These are phyloP conservation scores for Elsinoe australis DNA, from an alignment of 2,329 filamentous ascomycete species.

Conservation along the genomic window DNA sequence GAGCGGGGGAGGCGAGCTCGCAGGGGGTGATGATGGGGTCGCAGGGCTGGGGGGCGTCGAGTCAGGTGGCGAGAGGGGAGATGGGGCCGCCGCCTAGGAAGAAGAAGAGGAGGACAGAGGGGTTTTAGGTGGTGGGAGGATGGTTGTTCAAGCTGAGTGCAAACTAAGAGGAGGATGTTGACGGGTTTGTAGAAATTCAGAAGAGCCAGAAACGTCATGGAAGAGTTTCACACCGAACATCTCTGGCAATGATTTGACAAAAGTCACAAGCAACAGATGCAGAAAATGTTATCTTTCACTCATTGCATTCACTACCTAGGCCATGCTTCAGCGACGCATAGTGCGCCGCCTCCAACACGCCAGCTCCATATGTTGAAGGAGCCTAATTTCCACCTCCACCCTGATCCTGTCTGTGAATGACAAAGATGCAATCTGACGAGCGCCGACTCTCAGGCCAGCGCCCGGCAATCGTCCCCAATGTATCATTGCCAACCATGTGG, in stretches of 20 bases:
- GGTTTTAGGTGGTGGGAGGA: no score
- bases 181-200: no score
- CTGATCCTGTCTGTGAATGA: not conserved
- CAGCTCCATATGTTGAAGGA: constrained; percentile 14
- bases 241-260: no score
- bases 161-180: not conserved
- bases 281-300: not conserved
- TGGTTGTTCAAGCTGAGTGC: no score
- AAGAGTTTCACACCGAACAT: no score
- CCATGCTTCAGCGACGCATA: not conserved
- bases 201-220: no score
- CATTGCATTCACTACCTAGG: constrained; percentile 13
- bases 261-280: no score
- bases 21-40: not conserved
- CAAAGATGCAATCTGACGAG: no score
- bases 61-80: constrained; percentile 30
- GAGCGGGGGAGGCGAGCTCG: constrained; percentile 9
- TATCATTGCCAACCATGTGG: not conserved
- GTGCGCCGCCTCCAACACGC: not conserved
- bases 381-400: constrained; percentile 5
- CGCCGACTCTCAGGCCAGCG: no score
- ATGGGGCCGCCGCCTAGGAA: constrained; percentile 32
- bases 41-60: constrained; percentile 24
- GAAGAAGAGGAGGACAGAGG: constrained; percentile 39
- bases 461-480: not conserved